Conservation (phyloP, 1,284 basidiomycete species). For the Ceratobasidium sp. region DNA sequence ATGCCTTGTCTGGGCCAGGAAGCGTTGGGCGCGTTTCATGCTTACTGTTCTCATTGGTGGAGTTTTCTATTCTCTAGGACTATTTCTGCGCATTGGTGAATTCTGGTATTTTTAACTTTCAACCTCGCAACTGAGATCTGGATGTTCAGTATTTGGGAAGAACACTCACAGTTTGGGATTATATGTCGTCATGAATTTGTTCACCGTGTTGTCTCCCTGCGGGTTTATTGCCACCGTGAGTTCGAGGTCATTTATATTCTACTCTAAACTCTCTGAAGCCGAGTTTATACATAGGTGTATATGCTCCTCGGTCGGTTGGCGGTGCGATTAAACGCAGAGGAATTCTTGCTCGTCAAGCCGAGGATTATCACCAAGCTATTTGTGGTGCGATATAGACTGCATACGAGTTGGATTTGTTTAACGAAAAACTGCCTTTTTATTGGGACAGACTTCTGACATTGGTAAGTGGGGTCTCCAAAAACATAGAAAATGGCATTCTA, state of each 20-base stretch:
- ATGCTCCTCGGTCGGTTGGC: conserved; percentile 70
- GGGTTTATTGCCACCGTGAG: conserved; percentile 68
- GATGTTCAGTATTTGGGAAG: conserved; percentile 45
- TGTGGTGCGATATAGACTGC: conserved; percentile 45
- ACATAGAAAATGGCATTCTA: neutral
- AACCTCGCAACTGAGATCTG: neutral
- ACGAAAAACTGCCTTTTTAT: no score
- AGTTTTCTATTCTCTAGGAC: conserved; percentile 57
- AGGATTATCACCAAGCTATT: conserved; percentile 61
- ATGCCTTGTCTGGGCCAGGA: conserved; percentile 8
- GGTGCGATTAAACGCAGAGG: conserved; percentile 56
- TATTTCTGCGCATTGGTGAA: conserved; percentile 56
- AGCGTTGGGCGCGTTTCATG: conserved; percentile 58
- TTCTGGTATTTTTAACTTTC: neutral
- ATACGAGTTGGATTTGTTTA: neutral
- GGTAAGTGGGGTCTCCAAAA: neutral
- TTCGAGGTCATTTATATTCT: neutral
- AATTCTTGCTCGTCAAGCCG: conserved; percentile 62
- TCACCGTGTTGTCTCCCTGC: conserved; percentile 67
- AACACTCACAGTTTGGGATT: conserved; percentile 41
- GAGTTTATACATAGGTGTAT: conserved; percentile 54
- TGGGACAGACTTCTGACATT: conserved; percentile 20
- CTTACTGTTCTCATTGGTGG: conserved; percentile 66
- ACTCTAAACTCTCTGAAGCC: neutral
- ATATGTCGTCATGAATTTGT: conserved; percentile 66